Percentiles rank a stretch among this genome's conserved stretches.
Conservation (phyloP, 495 filamentous ascomycete genomes). For the Xylaria nigripes region DNA sequence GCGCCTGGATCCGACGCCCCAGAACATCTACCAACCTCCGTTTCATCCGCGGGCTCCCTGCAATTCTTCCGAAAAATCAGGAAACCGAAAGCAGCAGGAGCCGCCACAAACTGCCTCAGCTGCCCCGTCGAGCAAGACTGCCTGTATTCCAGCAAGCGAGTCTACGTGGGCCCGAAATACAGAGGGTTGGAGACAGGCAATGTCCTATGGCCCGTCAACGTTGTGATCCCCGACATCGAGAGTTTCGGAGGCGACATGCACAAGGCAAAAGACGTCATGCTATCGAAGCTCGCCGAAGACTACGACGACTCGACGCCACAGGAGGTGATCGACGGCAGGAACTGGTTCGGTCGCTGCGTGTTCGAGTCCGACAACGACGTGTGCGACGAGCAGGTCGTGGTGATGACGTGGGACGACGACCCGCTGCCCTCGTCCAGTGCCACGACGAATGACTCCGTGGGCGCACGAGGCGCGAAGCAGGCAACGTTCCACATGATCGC, state of each 20-base stretch:
- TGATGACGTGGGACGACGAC: constrained; percentile 73
- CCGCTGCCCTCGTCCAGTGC: constrained; percentile 18
- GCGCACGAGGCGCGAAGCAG: constrained; percentile 61
- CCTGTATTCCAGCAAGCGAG: constrained; percentile 70
- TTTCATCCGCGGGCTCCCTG: constrained; percentile 64
- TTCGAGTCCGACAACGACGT: constrained; percentile 89
- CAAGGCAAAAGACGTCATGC: constrained; percentile 32
- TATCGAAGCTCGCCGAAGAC: constrained; percentile 54
- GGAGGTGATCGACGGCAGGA: constrained; percentile 48
- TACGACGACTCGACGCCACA: constrained; percentile 48
- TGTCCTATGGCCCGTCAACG: constrained; percentile 71
- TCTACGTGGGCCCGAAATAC: constrained; percentile 55
- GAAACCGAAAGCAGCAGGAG: constrained; percentile 66
- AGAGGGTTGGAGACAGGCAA: constrained; percentile 46
- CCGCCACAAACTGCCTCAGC: constrained; percentile 79
- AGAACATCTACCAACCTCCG: constrained; percentile 63
- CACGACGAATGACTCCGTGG: constrained; percentile 11
- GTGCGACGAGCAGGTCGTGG: constrained; percentile 85
- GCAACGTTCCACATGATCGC: constrained; percentile 93
- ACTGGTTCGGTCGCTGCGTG: constrained; percentile 92
- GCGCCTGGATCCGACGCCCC: constrained; percentile 28
- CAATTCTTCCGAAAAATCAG: constrained; percentile 62
- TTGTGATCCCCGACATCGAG: constrained; percentile 88
- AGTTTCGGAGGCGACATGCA: constrained; percentile 46
- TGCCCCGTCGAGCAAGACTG: constrained; percentile 65